These are phyloP conservation scores for Pelomyxa schiedti DNA, from an alignment of 78 protist species.

Conservation along the genomic window DNA sequence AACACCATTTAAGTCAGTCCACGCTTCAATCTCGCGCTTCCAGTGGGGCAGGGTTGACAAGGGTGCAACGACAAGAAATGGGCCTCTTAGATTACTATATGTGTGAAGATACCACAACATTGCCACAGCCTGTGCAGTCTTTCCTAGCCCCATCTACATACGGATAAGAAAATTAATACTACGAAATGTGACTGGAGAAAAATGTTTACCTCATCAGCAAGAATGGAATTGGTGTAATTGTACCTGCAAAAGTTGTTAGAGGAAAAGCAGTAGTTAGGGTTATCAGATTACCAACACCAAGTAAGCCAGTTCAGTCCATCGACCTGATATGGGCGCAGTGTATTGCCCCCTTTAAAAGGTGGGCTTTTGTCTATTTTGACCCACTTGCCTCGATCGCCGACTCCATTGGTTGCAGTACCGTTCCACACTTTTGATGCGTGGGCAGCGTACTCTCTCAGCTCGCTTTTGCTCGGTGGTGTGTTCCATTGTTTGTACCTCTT, in stretches of 20 bases:
- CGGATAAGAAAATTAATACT: slow-evolving; percentile 90
- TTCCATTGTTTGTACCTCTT: no score
- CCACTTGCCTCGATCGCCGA: no score
- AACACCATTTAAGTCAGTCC: slow-evolving; percentile 30
- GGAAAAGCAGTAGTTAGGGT: no score
- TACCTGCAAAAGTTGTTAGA: no score
- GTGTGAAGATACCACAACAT: slow-evolving; percentile 53
- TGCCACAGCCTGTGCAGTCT: slow-evolving; percentile 87
- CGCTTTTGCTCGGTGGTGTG: no score
- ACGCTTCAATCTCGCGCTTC: slow-evolving; percentile 70
- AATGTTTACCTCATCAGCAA: slow-evolving; percentile 99
- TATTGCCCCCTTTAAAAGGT: background rate
- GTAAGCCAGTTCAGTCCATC: slow-evolving; percentile 91
- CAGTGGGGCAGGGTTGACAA: slow-evolving; percentile 88
- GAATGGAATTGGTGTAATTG: slow-evolving; percentile 93
- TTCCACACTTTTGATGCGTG: no score
- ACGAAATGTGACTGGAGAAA: no score
- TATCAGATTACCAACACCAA: slow-evolving; percentile 71
- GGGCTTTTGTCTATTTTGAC: background rate
- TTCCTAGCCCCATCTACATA: slow-evolving; percentile 99
- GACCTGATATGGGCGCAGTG: slow-evolving; percentile 46
- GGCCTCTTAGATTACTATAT: slow-evolving; percentile 54
- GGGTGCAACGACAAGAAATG: slow-evolving; percentile 93
- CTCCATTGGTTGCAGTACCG: no score
- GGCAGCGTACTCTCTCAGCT: no score